These are phyloP conservation scores for Neonectria neomacrospora DNA, from an alignment of 2,329 filamentous ascomycete species.

Conservation along the genomic window DNA sequence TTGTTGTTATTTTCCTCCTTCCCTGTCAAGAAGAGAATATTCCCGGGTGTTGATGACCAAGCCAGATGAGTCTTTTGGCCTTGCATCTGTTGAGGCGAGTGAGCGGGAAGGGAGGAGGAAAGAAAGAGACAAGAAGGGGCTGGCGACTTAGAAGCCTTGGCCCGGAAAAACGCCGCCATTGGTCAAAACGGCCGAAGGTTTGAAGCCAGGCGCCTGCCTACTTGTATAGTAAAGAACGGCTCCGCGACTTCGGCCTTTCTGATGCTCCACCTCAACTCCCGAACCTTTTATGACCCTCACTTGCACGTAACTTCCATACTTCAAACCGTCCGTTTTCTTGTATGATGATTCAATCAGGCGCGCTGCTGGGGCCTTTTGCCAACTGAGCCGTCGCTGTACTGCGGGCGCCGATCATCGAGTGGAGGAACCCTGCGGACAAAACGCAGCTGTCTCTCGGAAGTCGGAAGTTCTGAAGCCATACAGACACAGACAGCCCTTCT, in stretches of 20 bases:
- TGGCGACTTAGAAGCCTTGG: neutral
- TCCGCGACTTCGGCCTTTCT: neutral
- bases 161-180: conserved; percentile 10
- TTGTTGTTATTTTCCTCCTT: neutral
- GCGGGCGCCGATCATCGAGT: neutral
- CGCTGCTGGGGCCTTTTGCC: no score
- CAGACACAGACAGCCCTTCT: neutral
- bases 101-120: neutral
- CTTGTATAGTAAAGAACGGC: no score
- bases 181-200: conserved; percentile 21
- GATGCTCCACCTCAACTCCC: conserved; percentile 4
- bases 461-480: neutral
- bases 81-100: conserved; percentile 2
- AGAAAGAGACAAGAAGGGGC: neutral
- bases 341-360: neutral
- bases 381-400: neutral
- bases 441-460: neutral
- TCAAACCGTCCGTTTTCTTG: neutral
- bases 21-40: no score
- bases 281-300: neutral
- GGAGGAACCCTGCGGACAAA: neutral
- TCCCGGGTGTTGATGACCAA: neutral
- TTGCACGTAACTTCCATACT: neutral
- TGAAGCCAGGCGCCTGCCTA: neutral
- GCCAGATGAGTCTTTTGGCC: neutral